These are phyloP conservation scores for Hypholoma sublateritium DNA, from an alignment of 768 basidiomycete species.

Conservation along the genomic window DNA sequence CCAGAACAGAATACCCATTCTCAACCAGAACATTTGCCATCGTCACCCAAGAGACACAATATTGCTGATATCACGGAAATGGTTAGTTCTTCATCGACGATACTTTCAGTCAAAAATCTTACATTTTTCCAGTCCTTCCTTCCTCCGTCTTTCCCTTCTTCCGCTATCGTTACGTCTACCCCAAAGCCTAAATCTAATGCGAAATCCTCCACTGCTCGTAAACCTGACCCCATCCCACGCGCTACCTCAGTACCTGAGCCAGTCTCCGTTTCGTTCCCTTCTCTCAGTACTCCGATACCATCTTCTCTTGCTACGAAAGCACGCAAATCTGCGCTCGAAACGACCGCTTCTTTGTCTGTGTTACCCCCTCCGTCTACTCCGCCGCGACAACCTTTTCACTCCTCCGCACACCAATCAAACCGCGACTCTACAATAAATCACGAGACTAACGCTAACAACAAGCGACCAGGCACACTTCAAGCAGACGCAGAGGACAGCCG, in stretches of 20 bases:
- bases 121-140: slow-evolving; percentile 11
- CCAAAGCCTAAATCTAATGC: slow-evolving; percentile 16
- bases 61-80: slow-evolving; percentile 14
- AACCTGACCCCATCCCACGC: slow-evolving; percentile 41
- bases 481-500: slow-evolving; percentile 4
- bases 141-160: slow-evolving; percentile 19
- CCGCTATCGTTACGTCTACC: slow-evolving; percentile 21
- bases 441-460: slow-evolving; percentile 18
- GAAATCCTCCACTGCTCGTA: slow-evolving; percentile 24
- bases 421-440: neutral
- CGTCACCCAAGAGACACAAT: neutral
- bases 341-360: slow-evolving; percentile 15
- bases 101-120: neutral
- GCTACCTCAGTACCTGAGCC: slow-evolving; percentile 16
- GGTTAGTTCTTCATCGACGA: slow-evolving; percentile 6
- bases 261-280: neutral
- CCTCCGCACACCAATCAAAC: neutral
- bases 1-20: neutral
- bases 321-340: slow-evolving; percentile 3
- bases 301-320: neutral
- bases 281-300: neutral
- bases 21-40: neutral
- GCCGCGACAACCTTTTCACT: neutral
- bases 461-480: slow-evolving; percentile 11
- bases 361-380: slow-evolving; percentile 16